phyloP scores from a whole-genome alignment of 2,329 filamentous ascomycete species.

The Alternaria angustiovoidea region DNA sequence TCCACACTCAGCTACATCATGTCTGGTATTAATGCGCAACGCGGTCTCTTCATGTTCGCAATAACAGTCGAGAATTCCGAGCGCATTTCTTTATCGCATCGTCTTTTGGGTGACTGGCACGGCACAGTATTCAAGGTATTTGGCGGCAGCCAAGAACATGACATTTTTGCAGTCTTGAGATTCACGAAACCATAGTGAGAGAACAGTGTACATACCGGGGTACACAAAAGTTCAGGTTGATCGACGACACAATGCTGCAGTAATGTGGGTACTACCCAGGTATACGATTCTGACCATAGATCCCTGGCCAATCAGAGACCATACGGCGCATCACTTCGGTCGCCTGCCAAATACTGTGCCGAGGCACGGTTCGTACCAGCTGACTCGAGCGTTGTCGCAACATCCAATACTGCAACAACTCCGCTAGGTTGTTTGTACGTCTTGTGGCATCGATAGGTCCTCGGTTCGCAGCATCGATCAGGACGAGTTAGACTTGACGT shows the following conservation, averaged over 20 bases:
- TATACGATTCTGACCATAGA: background rate
- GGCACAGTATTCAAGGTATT: too few species aligned
- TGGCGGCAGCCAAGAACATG: too few species aligned
- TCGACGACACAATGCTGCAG: rapidly evolving
- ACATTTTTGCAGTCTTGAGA: background rate
- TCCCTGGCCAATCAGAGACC: background rate
- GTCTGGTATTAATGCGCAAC: too few species aligned
- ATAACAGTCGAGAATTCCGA: too few species aligned
- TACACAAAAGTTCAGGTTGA: background rate
- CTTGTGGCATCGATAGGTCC: background rate
- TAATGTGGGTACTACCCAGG: background rate
- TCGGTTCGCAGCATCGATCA: background rate
- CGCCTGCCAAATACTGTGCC: background rate
- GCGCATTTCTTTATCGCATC: too few species aligned
- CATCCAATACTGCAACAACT: slow-evolving; percentile 1
- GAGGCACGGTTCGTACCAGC: background rate
- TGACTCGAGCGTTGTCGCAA: background rate
- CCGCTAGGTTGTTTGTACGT: background rate
- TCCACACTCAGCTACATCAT: too few species aligned
- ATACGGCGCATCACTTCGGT: background rate
- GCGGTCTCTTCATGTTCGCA: too few species aligned
- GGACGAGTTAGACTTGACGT: background rate
- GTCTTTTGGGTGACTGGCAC: too few species aligned
- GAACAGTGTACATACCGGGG: too few species aligned
- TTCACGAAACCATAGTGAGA: background rate